Evolutionary conservation across 208 protist genomes (phyloP).

Genomic region (Trypanosoma platydactyli): DNA sequence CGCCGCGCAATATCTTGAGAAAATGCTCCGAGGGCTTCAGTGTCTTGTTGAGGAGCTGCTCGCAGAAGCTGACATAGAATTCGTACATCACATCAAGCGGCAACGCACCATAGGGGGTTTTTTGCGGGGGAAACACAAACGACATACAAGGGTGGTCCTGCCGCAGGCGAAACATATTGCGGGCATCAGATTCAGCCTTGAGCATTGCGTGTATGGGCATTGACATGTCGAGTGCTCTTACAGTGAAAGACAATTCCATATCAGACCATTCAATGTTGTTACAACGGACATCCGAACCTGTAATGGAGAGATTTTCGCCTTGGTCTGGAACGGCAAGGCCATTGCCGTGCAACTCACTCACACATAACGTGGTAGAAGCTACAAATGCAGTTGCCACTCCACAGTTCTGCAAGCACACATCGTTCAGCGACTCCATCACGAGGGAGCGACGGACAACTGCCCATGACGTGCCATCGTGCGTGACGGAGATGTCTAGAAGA

Average conservation of each 20-base stretch:
- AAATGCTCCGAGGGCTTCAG: constrained; percentile 43
- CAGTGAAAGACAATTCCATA: constrained; percentile 47
- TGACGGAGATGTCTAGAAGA: constrained; percentile 12
- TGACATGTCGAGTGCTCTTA: constrained; percentile 73
- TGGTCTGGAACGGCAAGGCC: neutral
- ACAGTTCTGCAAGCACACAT: constrained; percentile 13
- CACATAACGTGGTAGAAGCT: neutral
- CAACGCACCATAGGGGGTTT: constrained; percentile 61
- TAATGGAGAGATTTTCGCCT: neutral
- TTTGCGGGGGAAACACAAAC: constrained; percentile 31
- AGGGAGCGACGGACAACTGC: constrained; percentile 7
- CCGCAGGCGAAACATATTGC: constrained; percentile 32
- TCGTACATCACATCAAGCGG: constrained; percentile 66
- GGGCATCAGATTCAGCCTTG: constrained; percentile 40
- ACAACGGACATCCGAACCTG: neutral
- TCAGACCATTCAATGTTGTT: constrained; percentile 27
- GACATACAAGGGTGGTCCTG: constrained; percentile 17
- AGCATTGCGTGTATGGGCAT: constrained; percentile 35
- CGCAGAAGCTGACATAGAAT: constrained; percentile 65
- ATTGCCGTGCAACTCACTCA: neutral
- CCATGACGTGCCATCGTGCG: neutral
- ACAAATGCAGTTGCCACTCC: constrained; percentile 20
- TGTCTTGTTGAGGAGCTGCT: constrained; percentile 35
- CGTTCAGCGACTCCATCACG: constrained; percentile 8
- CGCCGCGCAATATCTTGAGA: constrained; percentile 28